Percentiles rank a stretch among this genome's conserved stretches.
These are phyloP conservation scores for Ascobolus immersus DNA, from an alignment of 495 filamentous ascomycete genomes.

Conservation along the genomic window DNA sequence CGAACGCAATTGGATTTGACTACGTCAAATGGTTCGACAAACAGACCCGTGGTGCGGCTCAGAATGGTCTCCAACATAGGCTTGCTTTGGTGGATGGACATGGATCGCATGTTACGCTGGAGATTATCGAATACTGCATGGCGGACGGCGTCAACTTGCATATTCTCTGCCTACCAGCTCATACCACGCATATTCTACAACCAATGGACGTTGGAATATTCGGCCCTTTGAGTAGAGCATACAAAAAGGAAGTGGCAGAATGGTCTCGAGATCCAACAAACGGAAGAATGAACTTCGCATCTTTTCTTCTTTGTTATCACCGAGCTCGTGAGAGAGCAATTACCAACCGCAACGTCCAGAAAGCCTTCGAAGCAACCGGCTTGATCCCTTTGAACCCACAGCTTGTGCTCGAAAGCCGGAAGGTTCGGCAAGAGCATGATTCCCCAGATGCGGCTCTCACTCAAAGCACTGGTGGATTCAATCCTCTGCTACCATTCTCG, in stretches of 20 bases:
- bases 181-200: slow-evolving; percentile 7
- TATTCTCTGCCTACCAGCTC: slow-evolving; percentile 5
- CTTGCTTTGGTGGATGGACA: slow-evolving; percentile 6
- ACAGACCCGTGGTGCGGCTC: no score
- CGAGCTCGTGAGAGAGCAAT: neutral
- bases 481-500: no score
- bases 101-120: slow-evolving; percentile 5
- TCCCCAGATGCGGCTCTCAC: no score
- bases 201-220: slow-evolving; percentile 6
- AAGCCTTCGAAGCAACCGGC: neutral
- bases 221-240: slow-evolving; percentile 1
- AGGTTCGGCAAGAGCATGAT: no score
- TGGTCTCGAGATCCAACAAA: neutral
- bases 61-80: no score
- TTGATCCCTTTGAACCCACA: neutral
- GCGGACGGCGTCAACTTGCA: slow-evolving; percentile 4
- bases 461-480: no score
- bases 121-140: slow-evolving; percentile 8
- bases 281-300: neutral
- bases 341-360: neutral
- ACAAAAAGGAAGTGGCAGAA: slow-evolving; percentile 5
- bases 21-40: no score
- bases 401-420: no score
- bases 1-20: no score
- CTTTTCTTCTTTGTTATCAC: neutral